Percentiles rank a stretch among this genome's conserved stretches.
These are phyloP conservation scores for Helichrysum umbraculigerum DNA, from an alignment of 129 eudicot species.

Conservation along the genomic window DNA sequence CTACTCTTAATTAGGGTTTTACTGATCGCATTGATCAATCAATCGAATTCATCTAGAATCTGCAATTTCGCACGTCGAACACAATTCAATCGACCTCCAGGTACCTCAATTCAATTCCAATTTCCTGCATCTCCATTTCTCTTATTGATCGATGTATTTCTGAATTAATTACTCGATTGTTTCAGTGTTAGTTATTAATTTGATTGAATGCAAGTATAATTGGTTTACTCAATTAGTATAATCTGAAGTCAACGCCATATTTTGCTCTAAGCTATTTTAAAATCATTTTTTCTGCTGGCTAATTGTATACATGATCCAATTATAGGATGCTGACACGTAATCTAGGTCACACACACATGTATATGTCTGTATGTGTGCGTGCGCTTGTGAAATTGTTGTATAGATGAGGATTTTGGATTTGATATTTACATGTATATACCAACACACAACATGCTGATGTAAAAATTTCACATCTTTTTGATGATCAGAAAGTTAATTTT, in stretches of 20 bases:
- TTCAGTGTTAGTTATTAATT: constrained; percentile 1
- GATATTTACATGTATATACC: constrained; percentile 8
- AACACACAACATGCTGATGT: neutral
- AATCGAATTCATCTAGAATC: constrained; percentile 15
- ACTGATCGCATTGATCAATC: constrained; percentile 5
- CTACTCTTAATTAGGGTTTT: constrained; percentile 24
- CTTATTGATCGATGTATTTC: constrained; percentile 12
- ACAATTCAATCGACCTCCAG: constrained; percentile 31
- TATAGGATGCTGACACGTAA: constrained; percentile 13
- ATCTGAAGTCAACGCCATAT: constrained; percentile 3
- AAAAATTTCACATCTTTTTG: constrained; percentile 1
- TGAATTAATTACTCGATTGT: neutral
- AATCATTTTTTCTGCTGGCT: too few relatives aligned
- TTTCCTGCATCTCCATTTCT: constrained; percentile 6
- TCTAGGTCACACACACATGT: neutral
- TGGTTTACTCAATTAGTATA: neutral
- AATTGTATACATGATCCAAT: neutral
- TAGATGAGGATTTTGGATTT: neutral
- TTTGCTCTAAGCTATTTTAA: neutral
- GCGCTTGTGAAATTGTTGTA: neutral
- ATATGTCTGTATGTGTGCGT: neutral
- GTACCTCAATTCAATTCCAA: constrained; percentile 17
- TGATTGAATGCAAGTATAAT: constrained; percentile 10
- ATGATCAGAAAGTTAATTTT: neutral
- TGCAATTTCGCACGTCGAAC: constrained; percentile 17